Evolutionary conservation across 1,139 yeast genomes (phyloP).

Genomic region (Meyerozyma elateridarum): DNA sequence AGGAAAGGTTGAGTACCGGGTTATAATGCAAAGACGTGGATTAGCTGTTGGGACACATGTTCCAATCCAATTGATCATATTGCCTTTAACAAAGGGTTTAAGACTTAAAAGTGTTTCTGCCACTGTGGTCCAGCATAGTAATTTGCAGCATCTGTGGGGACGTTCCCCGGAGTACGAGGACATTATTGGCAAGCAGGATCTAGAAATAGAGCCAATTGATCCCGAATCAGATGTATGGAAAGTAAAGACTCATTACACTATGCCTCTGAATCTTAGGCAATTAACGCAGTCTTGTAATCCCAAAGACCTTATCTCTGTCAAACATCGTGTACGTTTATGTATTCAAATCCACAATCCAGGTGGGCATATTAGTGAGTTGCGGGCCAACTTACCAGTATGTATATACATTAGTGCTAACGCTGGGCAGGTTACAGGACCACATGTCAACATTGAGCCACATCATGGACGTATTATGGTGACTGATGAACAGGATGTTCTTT

Average conservation of each 20-base stretch:
- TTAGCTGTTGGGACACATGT: conserved; percentile 57
- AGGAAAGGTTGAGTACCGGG: conserved; percentile 59
- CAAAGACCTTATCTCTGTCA: conserved; percentile 47
- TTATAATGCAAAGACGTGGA: conserved; percentile 51
- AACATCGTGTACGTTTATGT: conserved; percentile 56
- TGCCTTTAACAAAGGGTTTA: conserved; percentile 59
- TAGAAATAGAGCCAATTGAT: conserved; percentile 21
- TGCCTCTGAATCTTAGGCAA: conserved; percentile 49
- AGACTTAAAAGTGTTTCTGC: conserved; percentile 45
- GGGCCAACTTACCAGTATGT: conserved; percentile 63
- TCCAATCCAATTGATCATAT: conserved; percentile 47
- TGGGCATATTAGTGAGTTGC: conserved; percentile 63
- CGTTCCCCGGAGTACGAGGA: conserved; percentile 42
- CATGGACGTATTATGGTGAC: conserved; percentile 44
- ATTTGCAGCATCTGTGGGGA: conserved; percentile 32
- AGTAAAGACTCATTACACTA: conserved; percentile 41
- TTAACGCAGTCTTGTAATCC: conserved; percentile 58
- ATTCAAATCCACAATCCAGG: conserved; percentile 54
- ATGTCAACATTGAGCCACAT: conserved; percentile 44
- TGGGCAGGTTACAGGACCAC: conserved; percentile 49
- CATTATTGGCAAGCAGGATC: conserved; percentile 25
- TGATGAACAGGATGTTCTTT: conserved; percentile 32
- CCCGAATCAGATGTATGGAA: conserved; percentile 47
- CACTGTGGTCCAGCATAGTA: conserved; percentile 50
- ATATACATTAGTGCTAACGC: conserved; percentile 52